Base-by-base conservation (phyloP, 2,329 filamentous ascomycete species). In the Lecanoromycetidae sp. region DNA sequence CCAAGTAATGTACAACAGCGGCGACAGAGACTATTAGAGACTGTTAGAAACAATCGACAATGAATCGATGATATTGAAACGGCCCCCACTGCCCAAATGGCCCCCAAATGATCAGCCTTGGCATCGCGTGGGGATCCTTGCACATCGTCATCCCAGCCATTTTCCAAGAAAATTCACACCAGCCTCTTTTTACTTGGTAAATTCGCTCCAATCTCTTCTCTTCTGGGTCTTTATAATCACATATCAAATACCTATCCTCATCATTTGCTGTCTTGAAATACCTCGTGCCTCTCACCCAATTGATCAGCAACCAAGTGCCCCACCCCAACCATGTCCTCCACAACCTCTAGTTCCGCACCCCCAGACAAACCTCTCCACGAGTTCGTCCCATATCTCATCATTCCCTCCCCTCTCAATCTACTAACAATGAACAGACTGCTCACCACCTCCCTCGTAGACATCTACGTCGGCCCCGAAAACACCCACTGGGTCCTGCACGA, bases 401-500 rank as follows among this genome's bases (percentile, higher is more conserved):
- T 12, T 20, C 41, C n/a, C 36, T 49, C 40, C 36, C 13, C 25
- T 36, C 3, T 15, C 20, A 15, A 37, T 29, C 30, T 10, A 48
- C 26, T 15, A 13, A 12, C 15, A 6, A 3, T 37, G 7, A 20
- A 13, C 55, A 73, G 70, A 61, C 70, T 76, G 55, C 69, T 76
- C 52, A 71, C 71, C 49, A 66, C 64, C 46, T 66, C 70, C 50
- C 69, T 75, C 62, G 72, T 75, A 48, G 70, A 75, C 61, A 68
- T 76, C 60, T 75, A 75, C 58, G 69, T 76, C 58, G 72, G 72
- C 45, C 53, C 64, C 5, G 68, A 72, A 29, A 72, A 71, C 61
- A 74, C 71, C 1, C 69, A 72, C 59, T 76, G 71, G 71, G 65
- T 69, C 47, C 63, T 76, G 3, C 72, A 75, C 64, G 71, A 76